Evolutionary conservation across 176 grass and related monocot genomes (phyloP).

Genomic region (Luzula sylvatica): DNA sequence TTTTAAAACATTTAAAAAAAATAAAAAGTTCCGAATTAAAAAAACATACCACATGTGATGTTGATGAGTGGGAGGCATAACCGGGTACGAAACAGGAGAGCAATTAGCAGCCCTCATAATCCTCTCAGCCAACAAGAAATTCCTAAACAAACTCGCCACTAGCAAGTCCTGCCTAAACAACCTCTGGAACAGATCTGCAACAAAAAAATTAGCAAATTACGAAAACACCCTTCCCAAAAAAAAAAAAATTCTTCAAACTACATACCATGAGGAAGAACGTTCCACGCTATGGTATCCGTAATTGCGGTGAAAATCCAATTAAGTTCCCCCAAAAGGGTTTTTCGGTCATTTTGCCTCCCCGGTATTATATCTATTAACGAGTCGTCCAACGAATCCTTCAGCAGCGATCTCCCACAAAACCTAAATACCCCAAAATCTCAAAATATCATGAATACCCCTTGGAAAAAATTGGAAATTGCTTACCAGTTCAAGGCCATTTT

Average conservation of each 20-base stretch:
- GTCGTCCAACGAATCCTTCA: conserved; percentile 50
- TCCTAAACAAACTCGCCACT: conserved; percentile 96
- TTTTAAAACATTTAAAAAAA: neutral
- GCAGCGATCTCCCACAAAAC: conserved; percentile 77
- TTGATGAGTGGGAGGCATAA: conserved; percentile 81
- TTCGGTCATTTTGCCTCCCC: conserved; percentile 95
- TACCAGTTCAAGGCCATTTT: conserved; percentile 98
- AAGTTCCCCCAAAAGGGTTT: conserved; percentile 89
- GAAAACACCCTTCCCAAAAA: too few species aligned
- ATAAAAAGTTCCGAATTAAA: neutral
- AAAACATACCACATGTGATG: conserved; percentile 93
- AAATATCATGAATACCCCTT: neutral
- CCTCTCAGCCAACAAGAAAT: conserved; percentile 96
- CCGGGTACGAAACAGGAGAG: conserved; percentile 74
- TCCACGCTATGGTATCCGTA: conserved; percentile 98
- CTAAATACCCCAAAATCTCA: conserved; percentile 26
- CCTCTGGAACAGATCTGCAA: conserved; percentile 92
- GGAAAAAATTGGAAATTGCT: neutral
- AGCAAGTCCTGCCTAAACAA: conserved; percentile 95
- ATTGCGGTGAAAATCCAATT: conserved; percentile 99
- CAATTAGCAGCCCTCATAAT: conserved; percentile 97
- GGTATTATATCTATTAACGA: conserved; percentile 82
- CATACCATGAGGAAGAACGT: conserved; percentile 96
- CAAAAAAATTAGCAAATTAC: neutral
- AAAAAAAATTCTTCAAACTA: neutral